phyloP scores from a whole-genome alignment of 2,329 filamentous ascomycete genomes.

The Bipolaris zeicola region DNA sequence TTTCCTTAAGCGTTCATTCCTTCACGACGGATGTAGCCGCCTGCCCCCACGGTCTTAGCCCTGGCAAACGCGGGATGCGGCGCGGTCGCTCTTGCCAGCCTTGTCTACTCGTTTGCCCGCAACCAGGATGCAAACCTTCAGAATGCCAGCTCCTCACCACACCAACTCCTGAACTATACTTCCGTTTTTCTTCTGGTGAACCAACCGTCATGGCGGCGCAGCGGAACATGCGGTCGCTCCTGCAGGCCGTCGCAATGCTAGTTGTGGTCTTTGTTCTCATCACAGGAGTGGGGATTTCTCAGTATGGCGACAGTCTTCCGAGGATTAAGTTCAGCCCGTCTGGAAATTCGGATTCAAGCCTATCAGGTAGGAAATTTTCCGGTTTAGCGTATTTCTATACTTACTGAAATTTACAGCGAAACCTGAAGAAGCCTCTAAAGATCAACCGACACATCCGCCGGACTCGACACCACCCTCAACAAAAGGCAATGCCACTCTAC shows the following conservation, averaged over 20 bases:
- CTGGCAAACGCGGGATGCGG: neutral
- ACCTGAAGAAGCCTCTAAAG: neutral
- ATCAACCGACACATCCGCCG: neutral
- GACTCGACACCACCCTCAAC: neutral
- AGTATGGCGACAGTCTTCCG: constrained; percentile 13
- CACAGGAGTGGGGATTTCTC: constrained; percentile 15
- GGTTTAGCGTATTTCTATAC: neutral
- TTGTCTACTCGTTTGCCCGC: neutral
- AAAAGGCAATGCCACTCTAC: constrained; percentile 19
- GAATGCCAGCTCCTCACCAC: neutral
- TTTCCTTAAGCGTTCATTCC: neutral
- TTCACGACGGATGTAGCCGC: neutral
- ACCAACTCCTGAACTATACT: neutral
- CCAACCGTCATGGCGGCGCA: constrained; percentile 14
- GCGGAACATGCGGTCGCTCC: constrained; percentile 18
- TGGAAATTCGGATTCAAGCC: constrained; percentile 1
- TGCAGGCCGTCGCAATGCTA: constrained; percentile 20
- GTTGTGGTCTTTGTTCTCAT: constrained; percentile 16
- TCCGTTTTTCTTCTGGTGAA: neutral
- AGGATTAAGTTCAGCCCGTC: constrained; percentile 7
- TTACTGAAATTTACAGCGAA: neutral
- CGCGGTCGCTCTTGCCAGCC: neutral
- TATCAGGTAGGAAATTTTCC: constrained; percentile 2
- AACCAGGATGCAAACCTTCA: neutral
- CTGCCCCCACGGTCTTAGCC: neutral